Evolutionary conservation across 2,329 filamentous ascomycete species (phyloP).

Genomic region (Cladophialophora psammophila): DNA sequence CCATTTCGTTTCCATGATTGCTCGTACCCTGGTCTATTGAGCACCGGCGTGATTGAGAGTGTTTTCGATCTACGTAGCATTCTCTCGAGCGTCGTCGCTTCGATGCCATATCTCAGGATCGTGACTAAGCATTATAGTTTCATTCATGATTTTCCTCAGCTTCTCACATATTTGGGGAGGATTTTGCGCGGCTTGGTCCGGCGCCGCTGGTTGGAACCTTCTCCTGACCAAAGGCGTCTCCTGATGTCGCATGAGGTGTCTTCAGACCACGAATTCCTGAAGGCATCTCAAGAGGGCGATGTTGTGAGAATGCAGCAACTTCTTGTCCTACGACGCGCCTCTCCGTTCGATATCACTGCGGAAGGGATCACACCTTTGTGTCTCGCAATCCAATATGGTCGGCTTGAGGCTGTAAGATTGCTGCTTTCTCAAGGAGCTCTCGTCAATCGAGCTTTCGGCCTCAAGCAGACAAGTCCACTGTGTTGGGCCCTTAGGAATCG

Average conservation of each 20-base stretch:
- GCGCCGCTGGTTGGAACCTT: neutral
- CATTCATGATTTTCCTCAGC: neutral
- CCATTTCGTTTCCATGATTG: neutral
- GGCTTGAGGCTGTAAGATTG: constrained; percentile 11
- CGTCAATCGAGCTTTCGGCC: constrained; percentile 22
- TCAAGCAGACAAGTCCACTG: constrained; percentile 16
- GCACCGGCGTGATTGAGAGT: neutral
- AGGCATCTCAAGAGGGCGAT: constrained; percentile 3
- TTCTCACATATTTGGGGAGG: neutral
- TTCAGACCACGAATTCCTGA: constrained; percentile 7
- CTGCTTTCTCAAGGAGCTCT: constrained; percentile 23
- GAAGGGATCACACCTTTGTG: constrained; percentile 13
- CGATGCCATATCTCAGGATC: neutral
- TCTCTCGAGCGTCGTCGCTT: neutral
- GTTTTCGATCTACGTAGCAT: neutral
- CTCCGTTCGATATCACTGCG: constrained; percentile 1
- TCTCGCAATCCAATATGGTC: constrained; percentile 24
- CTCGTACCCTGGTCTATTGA: neutral
- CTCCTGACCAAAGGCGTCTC: neutral
- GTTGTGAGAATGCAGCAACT: constrained; percentile 11
- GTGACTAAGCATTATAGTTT: neutral
- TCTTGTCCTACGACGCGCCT: neutral
- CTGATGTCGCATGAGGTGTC: neutral
- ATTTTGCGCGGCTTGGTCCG: neutral
- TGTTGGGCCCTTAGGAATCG: constrained; percentile 17